Base-by-base conservation (phyloP, 164 flowering plant species). In the grape (Vitis vinifera) region DNA sequence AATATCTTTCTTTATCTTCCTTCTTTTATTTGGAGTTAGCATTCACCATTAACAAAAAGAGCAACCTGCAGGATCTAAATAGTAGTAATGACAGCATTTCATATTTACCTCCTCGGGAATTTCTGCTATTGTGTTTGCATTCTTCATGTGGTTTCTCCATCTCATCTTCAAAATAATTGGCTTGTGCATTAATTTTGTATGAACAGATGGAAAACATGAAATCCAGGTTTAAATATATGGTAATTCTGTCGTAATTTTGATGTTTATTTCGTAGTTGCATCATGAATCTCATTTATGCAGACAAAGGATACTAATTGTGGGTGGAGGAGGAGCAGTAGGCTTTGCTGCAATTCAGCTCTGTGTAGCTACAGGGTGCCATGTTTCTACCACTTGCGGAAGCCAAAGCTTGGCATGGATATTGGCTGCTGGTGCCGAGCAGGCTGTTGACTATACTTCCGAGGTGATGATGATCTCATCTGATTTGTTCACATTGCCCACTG, bases 321-420 rank as follows among this genome's bases (percentile, higher is more conserved):
- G 99, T 51, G 99, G 98, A 56, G 98, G 99, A 66, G 99, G 99
- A 75, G 97, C 98, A 57, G 99, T 96, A 62, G 99, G 99, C 56
- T 86, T 89, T 66, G 67, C 97, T 70, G 99, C 97, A 73, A 84
- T 96, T 77, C 99, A 96, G 88, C 84, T 96, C 63, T 76, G 97
- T 16, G 97, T 89, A 12, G 89, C 93, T 78, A 79, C 79, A 15
- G 94, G 98, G 17, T 93, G 97, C 76, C 84, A 79, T 75, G 97
- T 95, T 51, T 70, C 87, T 50, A 86, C 97, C 62, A 91, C 98
- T 58, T 93, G 98, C 78, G 99, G 89, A 68, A 66, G 72, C 68
- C 84, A 88, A 78, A 96, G 97, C 72, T 71, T 91, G 29, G 86
- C 81, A 16, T 79, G 89, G 64, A 70, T 80, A 59, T 72, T 88